Conservation (phyloP, 140 eudicot species). For the Flaveria floridana region DNA sequence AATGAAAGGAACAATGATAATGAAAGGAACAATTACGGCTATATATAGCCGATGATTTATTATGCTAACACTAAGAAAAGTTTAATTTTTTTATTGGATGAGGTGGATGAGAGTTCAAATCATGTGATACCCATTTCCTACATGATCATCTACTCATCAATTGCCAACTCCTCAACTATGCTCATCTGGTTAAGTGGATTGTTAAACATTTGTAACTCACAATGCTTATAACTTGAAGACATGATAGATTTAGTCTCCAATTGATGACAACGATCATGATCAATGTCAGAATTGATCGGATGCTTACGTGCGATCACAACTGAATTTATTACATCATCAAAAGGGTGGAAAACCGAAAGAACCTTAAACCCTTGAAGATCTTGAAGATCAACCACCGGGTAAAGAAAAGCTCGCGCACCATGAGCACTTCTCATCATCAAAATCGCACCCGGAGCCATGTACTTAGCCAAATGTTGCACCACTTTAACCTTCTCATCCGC, state of each 20-base stretch:
- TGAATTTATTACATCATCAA: conserved; percentile 81
- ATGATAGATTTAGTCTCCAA: conserved; percentile 38
- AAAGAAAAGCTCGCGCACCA: conserved; percentile 82
- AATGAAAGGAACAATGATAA: too few species aligned
- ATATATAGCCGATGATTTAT: too few species aligned
- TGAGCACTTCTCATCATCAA: conserved; percentile 86
- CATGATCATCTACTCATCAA: conserved; percentile 51
- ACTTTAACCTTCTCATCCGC: conserved; percentile 55
- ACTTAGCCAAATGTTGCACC: conserved; percentile 57
- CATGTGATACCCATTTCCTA: conserved; percentile 4
- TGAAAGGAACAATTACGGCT: too few species aligned
- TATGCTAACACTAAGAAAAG: too few species aligned
- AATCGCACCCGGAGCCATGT: conserved; percentile 67
- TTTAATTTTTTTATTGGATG: too few species aligned
- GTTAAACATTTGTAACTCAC: conserved; percentile 45
- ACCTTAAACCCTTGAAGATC: conserved; percentile 75
- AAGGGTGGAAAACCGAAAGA: conserved; percentile 74
- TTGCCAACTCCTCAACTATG: conserved; percentile 54
- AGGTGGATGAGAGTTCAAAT: too few species aligned
- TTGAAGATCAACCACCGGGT: conserved; percentile 69
- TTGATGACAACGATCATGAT: conserved; percentile 37
- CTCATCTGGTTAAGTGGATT: conserved; percentile 47
- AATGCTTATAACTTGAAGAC: conserved; percentile 51
- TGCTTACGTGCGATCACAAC: conserved; percentile 68
- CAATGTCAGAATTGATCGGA: conserved; percentile 16